phyloP scores from a whole-genome alignment of 306 rosid species.

The Acacia melanoxylon region DNA sequence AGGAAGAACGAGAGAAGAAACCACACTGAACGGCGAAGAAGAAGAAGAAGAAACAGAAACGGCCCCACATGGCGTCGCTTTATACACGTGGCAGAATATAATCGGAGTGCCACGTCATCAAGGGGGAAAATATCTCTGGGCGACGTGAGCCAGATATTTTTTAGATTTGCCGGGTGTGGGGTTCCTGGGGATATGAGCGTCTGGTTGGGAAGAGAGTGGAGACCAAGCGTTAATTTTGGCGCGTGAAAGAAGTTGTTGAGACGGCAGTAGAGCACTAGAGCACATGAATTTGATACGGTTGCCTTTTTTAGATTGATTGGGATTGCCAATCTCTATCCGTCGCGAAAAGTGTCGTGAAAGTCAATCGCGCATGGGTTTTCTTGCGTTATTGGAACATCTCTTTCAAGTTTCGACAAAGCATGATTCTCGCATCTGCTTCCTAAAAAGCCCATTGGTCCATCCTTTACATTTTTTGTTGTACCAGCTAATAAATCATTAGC shows the following conservation, averaged over 20 bases:
- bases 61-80: constrained; percentile 81
- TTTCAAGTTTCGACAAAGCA: not conserved
- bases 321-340: not conserved
- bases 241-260: not conserved
- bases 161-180: not conserved
- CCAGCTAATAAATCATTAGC: not conserved
- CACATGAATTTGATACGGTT: not conserved
- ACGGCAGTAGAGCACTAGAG: not conserved
- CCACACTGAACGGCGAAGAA: not conserved
- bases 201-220: not conserved
- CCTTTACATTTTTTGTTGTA: not conserved
- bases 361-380: constrained; percentile 9
- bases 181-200: not conserved
- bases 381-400: not conserved
- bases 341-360: not conserved
- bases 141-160: constrained; percentile 74
- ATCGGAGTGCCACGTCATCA: constrained; percentile 52
- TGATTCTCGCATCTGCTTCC: not conserved
- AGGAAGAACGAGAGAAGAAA: not conserved
- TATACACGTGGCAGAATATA: constrained; percentile 72
- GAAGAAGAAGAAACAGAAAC: not conserved
- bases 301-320: not conserved
- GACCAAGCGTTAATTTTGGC: not conserved
- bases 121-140: constrained; percentile 57
- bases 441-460: not conserved